Percentiles rank a stretch among this genome's conserved stretches.
phyloP scores from a whole-genome alignment of 192 early-diverging fungal genomes.

The Coemansia sp. region DNA sequence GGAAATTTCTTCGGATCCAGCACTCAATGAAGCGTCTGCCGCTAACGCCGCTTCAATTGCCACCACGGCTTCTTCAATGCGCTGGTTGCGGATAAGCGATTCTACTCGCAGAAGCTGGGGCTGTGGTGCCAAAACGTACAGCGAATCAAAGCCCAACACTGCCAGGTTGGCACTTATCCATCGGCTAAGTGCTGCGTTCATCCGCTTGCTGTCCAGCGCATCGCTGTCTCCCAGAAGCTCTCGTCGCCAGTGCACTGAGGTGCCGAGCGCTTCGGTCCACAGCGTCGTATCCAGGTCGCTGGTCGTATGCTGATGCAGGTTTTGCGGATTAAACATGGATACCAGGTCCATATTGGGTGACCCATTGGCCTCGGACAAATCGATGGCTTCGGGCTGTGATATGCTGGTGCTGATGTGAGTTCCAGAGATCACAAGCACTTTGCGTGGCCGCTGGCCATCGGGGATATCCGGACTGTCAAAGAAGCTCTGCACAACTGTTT shows the following conservation, averaged over 20 bases:
- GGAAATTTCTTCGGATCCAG: constrained; percentile 13
- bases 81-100: constrained; percentile 17
- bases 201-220: background rate
- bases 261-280: constrained; percentile 15
- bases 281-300: constrained; percentile 1
- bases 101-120: constrained; percentile 27
- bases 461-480: constrained; percentile 6
- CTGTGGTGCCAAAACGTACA: constrained; percentile 19
- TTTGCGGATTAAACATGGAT: background rate
- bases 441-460: constrained; percentile 12
- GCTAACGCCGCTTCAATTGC: constrained; percentile 21
- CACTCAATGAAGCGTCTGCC: background rate
- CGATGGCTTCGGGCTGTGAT: constrained; percentile 25
- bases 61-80: constrained; percentile 36
- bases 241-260: constrained; percentile 13
- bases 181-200: constrained; percentile 19
- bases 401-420: constrained; percentile 9
- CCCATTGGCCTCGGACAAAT: background rate
- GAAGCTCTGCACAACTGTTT: constrained; percentile 29
- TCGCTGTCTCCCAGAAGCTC: constrained; percentile 18
- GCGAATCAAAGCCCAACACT: constrained; percentile 14
- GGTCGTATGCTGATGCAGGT: background rate
- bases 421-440: constrained; percentile 14
- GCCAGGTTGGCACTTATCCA: constrained; percentile 5
- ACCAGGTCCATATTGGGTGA: background rate